A percentile compares a stretch with the other conserved stretches of the same genome.
Conservation (phyloP, 2,329 filamentous ascomycete species). For the Curvularia lunata region DNA sequence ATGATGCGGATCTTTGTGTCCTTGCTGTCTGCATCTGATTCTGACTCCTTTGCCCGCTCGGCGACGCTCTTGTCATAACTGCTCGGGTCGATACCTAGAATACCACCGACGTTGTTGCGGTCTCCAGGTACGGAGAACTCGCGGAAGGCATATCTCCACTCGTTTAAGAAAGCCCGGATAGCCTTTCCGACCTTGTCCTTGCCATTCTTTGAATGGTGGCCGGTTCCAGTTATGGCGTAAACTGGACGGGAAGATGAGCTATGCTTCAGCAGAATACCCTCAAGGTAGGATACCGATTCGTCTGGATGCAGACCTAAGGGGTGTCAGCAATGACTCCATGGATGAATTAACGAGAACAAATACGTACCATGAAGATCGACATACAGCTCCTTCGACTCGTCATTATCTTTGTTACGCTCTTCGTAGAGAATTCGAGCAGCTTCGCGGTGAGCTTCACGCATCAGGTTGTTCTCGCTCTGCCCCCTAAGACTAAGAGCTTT, state of each 20-base stretch:
- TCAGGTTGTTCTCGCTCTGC: conserved; percentile 94
- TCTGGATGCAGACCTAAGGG: conserved; percentile 82
- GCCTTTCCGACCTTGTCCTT: conserved; percentile 99
- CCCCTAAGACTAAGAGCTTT: conserved; percentile 93
- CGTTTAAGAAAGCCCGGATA: conserved; percentile 86
- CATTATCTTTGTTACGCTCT: conserved; percentile 78
- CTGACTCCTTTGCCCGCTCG: conserved; percentile 46
- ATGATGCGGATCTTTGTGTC: conserved; percentile 48
- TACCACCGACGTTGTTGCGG: conserved; percentile 76
- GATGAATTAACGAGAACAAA: neutral
- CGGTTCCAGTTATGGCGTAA: conserved; percentile 96
- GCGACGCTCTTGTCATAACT: conserved; percentile 60
- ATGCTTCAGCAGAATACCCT: conserved; percentile 85
- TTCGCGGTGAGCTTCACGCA: conserved; percentile 96
- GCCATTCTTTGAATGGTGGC: conserved; percentile 97
- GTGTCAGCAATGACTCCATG: conserved; percentile 12
- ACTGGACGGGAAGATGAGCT: conserved; percentile 73
- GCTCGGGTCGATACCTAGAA: conserved; percentile 68
- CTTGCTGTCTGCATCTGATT: conserved; percentile 35
- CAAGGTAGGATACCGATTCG: conserved; percentile 93
- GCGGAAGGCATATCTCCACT: conserved; percentile 94
- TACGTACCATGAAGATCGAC: conserved; percentile 80
- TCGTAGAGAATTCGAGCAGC: conserved; percentile 92
- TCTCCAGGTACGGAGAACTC: conserved; percentile 98
- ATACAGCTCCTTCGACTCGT: conserved; percentile 75